Conservation (phyloP, 2,329 filamentous ascomycete genomes). For the Claviceps arundinis region DNA sequence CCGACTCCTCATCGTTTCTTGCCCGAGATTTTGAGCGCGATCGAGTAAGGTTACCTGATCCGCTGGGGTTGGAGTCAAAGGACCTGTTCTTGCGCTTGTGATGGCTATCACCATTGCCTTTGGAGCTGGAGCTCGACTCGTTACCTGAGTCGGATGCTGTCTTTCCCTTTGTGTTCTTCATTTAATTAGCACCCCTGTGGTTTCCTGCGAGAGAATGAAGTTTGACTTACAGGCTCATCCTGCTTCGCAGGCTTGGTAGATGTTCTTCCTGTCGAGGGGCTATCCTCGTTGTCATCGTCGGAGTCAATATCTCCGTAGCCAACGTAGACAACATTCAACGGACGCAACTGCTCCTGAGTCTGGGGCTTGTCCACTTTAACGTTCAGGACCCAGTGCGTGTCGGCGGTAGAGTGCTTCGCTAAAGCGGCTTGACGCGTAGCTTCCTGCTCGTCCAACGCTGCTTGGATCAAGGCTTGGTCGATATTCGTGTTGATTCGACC, state of each 20-base stretch:
- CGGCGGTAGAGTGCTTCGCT: constrained; percentile 49
- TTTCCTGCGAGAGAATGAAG: neutral
- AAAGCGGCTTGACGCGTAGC: constrained; percentile 47
- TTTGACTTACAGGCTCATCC: constrained; percentile 13
- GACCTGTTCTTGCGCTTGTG: constrained; percentile 16
- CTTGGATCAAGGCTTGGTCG: constrained; percentile 47
- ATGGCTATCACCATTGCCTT: constrained; percentile 11
- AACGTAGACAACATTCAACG: constrained; percentile 46
- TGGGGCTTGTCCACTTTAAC: constrained; percentile 20
- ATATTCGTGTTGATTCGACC: constrained; percentile 25
- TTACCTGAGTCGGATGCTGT: constrained; percentile 13
- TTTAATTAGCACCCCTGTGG: neutral
- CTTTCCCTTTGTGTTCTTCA: constrained; percentile 4
- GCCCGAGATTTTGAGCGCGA: constrained; percentile 21
- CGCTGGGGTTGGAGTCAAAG: constrained; percentile 12
- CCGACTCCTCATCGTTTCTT: constrained; percentile 14
- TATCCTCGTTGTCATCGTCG: constrained; percentile 22
- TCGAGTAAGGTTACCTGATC: constrained; percentile 11
- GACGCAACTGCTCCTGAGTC: constrained; percentile 19
- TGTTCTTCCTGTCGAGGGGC: constrained; percentile 20
- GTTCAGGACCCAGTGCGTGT: constrained; percentile 65
- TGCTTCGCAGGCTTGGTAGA: constrained; percentile 20
- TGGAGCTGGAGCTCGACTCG: constrained; percentile 10
- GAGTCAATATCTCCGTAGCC: constrained; percentile 38
- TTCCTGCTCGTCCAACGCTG: constrained; percentile 54